A percentile compares a stretch with the other conserved stretches of the same genome.
phyloP scores from a whole-genome alignment of 257 asterid species.

The Nicotiana tabacum region DNA sequence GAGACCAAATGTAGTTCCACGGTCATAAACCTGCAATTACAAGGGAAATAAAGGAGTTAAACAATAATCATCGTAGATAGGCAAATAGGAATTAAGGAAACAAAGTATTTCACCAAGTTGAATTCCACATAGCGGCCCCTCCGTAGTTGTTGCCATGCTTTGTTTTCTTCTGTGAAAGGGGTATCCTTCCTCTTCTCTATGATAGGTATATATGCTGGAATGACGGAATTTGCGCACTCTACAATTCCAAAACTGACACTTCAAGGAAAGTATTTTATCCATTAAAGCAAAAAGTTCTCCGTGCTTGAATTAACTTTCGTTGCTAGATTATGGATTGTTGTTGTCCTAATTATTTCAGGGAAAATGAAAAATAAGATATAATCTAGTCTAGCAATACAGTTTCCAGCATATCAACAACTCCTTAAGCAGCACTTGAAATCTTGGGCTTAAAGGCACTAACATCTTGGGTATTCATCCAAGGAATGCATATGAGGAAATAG shows the following conservation, averaged over 20 bases:
- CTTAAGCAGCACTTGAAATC: not conserved
- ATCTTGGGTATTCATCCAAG: no score
- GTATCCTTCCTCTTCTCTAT: constrained; percentile 77
- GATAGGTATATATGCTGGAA: constrained; percentile 89
- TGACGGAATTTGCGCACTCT: constrained; percentile 93
- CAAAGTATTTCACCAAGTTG: constrained; percentile 57
- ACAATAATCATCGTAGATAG: constrained; percentile 11
- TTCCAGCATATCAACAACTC: not conserved
- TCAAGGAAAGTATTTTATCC: not conserved
- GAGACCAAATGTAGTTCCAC: constrained; percentile 98
- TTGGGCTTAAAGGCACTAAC: no score
- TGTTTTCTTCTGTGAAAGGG: constrained; percentile 65
- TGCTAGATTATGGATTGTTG: no score
- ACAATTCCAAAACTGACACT: constrained; percentile 28
- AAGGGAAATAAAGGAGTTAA: not conserved
- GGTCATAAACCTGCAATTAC: constrained; percentile 75
- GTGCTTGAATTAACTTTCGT: not conserved
- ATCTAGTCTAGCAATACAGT: not conserved
- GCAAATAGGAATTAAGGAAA: not conserved
- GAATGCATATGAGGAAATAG: no score
- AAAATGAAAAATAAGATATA: not conserved
- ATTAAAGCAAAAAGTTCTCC: not conserved
- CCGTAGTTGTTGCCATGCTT: constrained; percentile 92
- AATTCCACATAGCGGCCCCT: constrained; percentile 97
- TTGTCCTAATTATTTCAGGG: not conserved